phyloP scores from a whole-genome alignment of 441 rosid species.

The Erodium texanum region DNA sequence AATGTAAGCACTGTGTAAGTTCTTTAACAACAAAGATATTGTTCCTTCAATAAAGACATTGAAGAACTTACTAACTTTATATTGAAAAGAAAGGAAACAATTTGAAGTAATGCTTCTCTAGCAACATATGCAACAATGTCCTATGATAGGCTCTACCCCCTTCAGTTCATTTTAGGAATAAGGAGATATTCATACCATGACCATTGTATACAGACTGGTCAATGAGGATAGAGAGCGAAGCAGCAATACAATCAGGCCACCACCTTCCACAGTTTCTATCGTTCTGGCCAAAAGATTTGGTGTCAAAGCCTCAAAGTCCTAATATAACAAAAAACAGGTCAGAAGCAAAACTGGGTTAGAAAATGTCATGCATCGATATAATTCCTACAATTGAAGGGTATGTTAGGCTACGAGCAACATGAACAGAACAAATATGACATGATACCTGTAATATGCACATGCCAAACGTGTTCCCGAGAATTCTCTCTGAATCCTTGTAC shows the following conservation, averaged over 20 bases:
- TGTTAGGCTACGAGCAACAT: not conserved
- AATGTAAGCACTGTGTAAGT: conserved; percentile 4
- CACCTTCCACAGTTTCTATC: conserved; percentile 98
- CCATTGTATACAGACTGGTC: conserved; percentile 90
- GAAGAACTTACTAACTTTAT: not conserved
- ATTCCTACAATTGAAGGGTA: not conserved
- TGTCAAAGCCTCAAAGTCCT: conserved; percentile 98
- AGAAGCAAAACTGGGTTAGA: not conserved
- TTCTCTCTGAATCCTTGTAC: conserved; percentile 81
- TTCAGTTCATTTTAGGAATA: not conserved
- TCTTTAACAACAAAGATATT: not conserved
- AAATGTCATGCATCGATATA: not conserved
- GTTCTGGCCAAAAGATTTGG: conserved; percentile 96
- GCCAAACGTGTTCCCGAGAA: conserved; percentile 91
- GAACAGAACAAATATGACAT: not conserved
- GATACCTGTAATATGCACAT: conserved; percentile 89
- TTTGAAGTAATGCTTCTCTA: not conserved
- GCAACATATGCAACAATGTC: not conserved
- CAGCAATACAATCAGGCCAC: conserved; percentile 73
- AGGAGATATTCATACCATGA: conserved; percentile 55
- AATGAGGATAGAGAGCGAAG: conserved; percentile 72
- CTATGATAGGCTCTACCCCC: not conserved
- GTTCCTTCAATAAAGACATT: too few relatives aligned
- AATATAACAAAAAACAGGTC: conserved; percentile 12
- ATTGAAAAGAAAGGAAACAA: not conserved